These are phyloP conservation scores for Fusarium papillatum DNA, from an alignment of 2,329 filamentous ascomycete genomes.

Conservation along the genomic window DNA sequence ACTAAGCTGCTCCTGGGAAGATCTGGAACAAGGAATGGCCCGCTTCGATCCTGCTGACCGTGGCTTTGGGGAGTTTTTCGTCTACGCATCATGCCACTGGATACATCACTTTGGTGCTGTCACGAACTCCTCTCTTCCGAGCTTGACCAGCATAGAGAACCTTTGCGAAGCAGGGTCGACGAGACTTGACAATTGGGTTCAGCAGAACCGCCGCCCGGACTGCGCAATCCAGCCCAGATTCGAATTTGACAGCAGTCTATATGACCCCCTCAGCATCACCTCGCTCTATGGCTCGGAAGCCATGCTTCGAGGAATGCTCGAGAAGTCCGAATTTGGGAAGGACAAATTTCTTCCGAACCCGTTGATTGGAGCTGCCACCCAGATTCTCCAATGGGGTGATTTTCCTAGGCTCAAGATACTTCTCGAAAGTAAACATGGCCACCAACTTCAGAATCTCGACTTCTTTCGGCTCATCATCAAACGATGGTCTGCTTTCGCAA, in stretches of 20 bases:
- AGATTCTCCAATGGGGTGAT: conserved; percentile 46
- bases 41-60: conserved; percentile 39
- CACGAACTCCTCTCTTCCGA: conserved; percentile 27
- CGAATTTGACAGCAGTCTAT: conserved; percentile 45
- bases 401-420: conserved; percentile 31
- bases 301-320: conserved; percentile 40
- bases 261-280: conserved; percentile 51
- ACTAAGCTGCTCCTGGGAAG: conserved; percentile 44
- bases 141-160: conserved; percentile 33
- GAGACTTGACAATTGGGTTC: conserved; percentile 48
- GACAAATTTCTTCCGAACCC: conserved; percentile 8
- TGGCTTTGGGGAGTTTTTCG: conserved; percentile 44
- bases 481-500: conserved; percentile 15
- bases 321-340: conserved; percentile 12
- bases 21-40: conserved; percentile 48
- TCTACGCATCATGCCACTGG: conserved; percentile 54
- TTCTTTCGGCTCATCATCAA: conserved; percentile 27
- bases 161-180: conserved; percentile 43
- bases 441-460: conserved; percentile 37
- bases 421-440: conserved; percentile 26
- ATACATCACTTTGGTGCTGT: conserved; percentile 45
- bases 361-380: conserved; percentile 40
- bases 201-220: conserved; percentile 48
- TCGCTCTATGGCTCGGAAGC: conserved; percentile 49
- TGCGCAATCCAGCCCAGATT: conserved; percentile 47